Conservation (phyloP, 352 stramenopile genomes). For the Blastocystis sp. region DNA sequence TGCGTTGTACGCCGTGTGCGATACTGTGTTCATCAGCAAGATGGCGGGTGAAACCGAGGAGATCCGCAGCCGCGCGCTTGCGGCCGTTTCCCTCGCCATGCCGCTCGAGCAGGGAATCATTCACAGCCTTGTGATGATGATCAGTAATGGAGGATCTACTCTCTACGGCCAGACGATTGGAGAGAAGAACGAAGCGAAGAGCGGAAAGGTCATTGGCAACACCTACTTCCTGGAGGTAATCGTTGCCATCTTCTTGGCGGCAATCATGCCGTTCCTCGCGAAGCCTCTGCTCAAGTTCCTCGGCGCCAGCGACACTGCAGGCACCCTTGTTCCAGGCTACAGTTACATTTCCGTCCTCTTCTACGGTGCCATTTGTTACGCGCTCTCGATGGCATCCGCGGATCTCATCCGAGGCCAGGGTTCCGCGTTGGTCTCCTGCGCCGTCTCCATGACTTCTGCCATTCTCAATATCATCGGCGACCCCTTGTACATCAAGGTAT, state of each 20-base stretch:
- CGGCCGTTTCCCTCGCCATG: conserved; percentile 31
- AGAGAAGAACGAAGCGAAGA: conserved; percentile 33
- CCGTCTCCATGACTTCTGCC: conserved; percentile 1
- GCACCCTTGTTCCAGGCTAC: neutral
- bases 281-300: conserved; percentile 30
- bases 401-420: conserved; percentile 53
- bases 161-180: conserved; percentile 26
- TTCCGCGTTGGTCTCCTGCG: conserved; percentile 16
- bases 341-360: conserved; percentile 9
- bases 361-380: conserved; percentile 26
- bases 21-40: conserved; percentile 51
- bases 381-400: neutral
- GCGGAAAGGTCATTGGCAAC: conserved; percentile 9
- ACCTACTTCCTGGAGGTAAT: conserved; percentile 46
- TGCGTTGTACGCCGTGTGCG: conserved; percentile 6
- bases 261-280: neutral
- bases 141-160: conserved; percentile 33
- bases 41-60: conserved; percentile 36
- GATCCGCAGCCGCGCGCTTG: neutral
- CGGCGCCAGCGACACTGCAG: neutral
- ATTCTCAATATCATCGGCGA: conserved; percentile 45
- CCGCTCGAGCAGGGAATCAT: conserved; percentile 47
- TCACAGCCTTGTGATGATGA: conserved; percentile 44
- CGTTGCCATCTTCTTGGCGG: neutral
- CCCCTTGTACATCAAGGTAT: conserved; percentile 39